Conservation (phyloP, 2,329 filamentous ascomycete species). For the Microcyclosporella mali region DNA sequence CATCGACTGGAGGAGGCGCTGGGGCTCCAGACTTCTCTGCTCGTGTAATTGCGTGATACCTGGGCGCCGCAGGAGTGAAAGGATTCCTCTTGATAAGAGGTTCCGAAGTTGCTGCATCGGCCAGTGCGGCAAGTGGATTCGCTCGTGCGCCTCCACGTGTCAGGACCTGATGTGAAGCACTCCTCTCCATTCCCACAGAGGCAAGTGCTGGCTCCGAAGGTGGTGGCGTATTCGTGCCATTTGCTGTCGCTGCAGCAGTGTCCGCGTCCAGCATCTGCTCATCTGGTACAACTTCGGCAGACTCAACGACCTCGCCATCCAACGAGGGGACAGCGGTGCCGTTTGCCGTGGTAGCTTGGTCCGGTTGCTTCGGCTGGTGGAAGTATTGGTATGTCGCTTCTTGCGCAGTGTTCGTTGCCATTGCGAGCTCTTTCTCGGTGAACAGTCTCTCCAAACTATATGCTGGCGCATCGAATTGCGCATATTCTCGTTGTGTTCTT, state of each 20-base stretch:
- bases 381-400: constrained; percentile 54
- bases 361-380: constrained; percentile 40
- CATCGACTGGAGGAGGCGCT: constrained; percentile 38
- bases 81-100: constrained; percentile 30
- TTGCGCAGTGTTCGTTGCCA: constrained; percentile 56
- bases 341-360: constrained; percentile 21
- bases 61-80: constrained; percentile 42
- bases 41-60: constrained; percentile 42
- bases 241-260: constrained; percentile 18
- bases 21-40: constrained; percentile 43
- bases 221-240: constrained; percentile 24
- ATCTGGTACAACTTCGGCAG: constrained; percentile 21
- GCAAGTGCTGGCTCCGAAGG: constrained; percentile 23
- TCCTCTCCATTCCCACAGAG: constrained; percentile 53
- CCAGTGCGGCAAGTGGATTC: constrained; percentile 47
- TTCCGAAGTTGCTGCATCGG: constrained; percentile 29
- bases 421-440: constrained; percentile 59
- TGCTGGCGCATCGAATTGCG: constrained; percentile 52
- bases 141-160: constrained; percentile 42
- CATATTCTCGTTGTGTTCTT: constrained; percentile 46
- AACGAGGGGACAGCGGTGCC: constrained; percentile 25
- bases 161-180: constrained; percentile 52
- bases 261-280: constrained; percentile 22
- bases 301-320: constrained; percentile 28
- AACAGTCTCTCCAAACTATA: constrained; percentile 61